Evolutionary conservation across 1,139 yeast species (phyloP), one percentile per base, ranked within the genome.

Genomic region (Zygosaccharomyces pseudobailii): DNA sequence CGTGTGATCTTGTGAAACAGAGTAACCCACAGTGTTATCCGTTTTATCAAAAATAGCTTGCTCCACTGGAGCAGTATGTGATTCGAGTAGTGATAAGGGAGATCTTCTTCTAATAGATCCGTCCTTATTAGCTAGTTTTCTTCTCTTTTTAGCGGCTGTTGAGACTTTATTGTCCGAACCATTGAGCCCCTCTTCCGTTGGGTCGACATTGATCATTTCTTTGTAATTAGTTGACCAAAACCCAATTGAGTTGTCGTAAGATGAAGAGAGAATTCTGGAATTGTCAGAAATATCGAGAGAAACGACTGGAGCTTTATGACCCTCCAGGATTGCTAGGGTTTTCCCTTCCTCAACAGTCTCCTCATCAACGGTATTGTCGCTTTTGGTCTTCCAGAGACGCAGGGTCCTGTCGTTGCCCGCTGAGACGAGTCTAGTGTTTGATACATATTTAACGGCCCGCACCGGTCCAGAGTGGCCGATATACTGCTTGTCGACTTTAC

Each of bases 1-100:
- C 1, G 95, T 81, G 66, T 92, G 98, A 70, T 92, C 97, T 66
- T 89, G 97, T 3, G 97, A 86, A 1, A 87, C 96, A 0, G 97
- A 88, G 69, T 92, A 92, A 13, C 84, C 96, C 5, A 90, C 96
- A 0, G 94, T 77, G 36, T 76, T 55, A 65, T 92, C 97, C 25
- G 71, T 69, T 6, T 73, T 66, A 60, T 87, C 96, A 65, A 89
- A 88, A 17, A 79, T 74, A 17, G 87, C 86, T 33, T 79, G 95
- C 61, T 89, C 95, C 19, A 89, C 97, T 4, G 97, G 95, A 36
- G 83, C 88, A 19, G 78, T 66, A 64, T 92, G 97, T 20, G 94
- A 85, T 59, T 84, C 86, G 53, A 90, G 72, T 32, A 89, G 71
- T 2, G 88, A 73, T 56, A 90, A 73, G 27, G 96, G 92, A 3